Conservation (phyloP, 2,329 filamentous ascomycete genomes). For the Colletotrichum sp. region DNA sequence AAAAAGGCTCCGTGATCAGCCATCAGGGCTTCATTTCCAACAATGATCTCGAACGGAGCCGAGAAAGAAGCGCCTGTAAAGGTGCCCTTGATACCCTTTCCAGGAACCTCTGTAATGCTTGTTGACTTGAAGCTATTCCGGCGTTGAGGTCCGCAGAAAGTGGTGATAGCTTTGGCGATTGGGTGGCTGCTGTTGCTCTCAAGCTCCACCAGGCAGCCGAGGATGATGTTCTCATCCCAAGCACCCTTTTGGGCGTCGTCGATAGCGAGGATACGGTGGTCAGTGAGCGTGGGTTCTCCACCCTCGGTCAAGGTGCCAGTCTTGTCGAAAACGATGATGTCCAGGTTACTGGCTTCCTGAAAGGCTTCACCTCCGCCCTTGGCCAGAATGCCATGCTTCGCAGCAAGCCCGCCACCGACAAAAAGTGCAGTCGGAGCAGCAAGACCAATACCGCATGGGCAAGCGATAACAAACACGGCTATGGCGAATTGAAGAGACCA, state of each 20-base stretch:
- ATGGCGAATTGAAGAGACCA: conserved; percentile 86
- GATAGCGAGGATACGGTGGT: conserved; percentile 45
- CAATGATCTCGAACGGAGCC: conserved; percentile 56
- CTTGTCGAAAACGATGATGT: conserved; percentile 87
- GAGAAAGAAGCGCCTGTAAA: conserved; percentile 37
- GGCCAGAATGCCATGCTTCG: conserved; percentile 79
- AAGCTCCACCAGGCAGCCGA: conserved; percentile 62
- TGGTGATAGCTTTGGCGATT: conserved; percentile 72
- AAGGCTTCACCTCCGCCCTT: conserved; percentile 87
- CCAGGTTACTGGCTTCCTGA: conserved; percentile 79
- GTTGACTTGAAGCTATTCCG: conserved; percentile 36
- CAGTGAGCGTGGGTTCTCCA: conserved; percentile 73
- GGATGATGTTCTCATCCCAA: conserved; percentile 29
- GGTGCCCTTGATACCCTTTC: conserved; percentile 70
- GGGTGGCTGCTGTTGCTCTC: conserved; percentile 79
- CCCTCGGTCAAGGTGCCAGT: conserved; percentile 81
- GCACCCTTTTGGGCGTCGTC: conserved; percentile 21
- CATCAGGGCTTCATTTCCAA: conserved; percentile 78
- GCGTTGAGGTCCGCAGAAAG: conserved; percentile 56
- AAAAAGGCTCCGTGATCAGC: conserved; percentile 48
- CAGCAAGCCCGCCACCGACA: conserved; percentile 80
- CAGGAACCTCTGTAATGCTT: conserved; percentile 69
- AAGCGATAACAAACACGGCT: conserved; percentile 85
- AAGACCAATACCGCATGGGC: conserved; percentile 84
- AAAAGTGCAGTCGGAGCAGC: conserved; percentile 86